phyloP scores from a whole-genome alignment of 2,329 filamentous ascomycete species.

The Hymenoscyphus salicellus region DNA sequence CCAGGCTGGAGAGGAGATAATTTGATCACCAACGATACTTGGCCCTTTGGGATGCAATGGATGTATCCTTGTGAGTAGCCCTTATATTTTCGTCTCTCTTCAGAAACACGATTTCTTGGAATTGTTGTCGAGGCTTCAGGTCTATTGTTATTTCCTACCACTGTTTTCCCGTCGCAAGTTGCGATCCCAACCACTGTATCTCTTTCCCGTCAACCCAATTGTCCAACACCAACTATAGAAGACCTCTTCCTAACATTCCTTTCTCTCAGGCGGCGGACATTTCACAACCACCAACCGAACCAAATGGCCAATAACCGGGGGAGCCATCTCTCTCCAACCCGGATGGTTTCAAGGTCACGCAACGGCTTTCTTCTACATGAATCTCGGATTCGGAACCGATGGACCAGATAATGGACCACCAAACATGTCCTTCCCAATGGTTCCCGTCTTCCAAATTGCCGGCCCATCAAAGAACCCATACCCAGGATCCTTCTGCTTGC shows the following conservation, averaged over 20 bases:
- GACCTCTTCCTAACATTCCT: slow-evolving; percentile 12
- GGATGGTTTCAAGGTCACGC: slow-evolving; percentile 93
- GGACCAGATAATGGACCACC: slow-evolving; percentile 62
- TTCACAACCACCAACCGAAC: slow-evolving; percentile 76
- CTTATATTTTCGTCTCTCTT: slow-evolving; percentile 9
- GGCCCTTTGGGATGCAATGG: slow-evolving; percentile 40
- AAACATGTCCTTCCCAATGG: slow-evolving; percentile 86
- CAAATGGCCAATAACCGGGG: slow-evolving; percentile 84
- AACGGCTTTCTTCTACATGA: slow-evolving; percentile 82
- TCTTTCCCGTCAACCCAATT: neutral
- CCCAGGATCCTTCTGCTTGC: slow-evolving; percentile 82
- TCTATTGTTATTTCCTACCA: neutral
- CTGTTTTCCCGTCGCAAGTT: neutral
- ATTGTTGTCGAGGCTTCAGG: neutral
- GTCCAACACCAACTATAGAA: neutral
- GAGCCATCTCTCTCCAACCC: slow-evolving; percentile 85
- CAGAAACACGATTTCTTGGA: neutral
- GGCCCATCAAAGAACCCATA: slow-evolving; percentile 83
- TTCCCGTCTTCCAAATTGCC: slow-evolving; percentile 75
- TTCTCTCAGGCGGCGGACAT: slow-evolving; percentile 73
- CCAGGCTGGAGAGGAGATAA: slow-evolving; percentile 42
- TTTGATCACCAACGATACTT: slow-evolving; percentile 38
- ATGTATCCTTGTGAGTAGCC: slow-evolving; percentile 39
- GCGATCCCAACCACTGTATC: neutral
- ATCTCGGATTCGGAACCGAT: slow-evolving; percentile 77